phyloP scores from a whole-genome alignment of 305 asterid species.

The Galium porrigens region DNA sequence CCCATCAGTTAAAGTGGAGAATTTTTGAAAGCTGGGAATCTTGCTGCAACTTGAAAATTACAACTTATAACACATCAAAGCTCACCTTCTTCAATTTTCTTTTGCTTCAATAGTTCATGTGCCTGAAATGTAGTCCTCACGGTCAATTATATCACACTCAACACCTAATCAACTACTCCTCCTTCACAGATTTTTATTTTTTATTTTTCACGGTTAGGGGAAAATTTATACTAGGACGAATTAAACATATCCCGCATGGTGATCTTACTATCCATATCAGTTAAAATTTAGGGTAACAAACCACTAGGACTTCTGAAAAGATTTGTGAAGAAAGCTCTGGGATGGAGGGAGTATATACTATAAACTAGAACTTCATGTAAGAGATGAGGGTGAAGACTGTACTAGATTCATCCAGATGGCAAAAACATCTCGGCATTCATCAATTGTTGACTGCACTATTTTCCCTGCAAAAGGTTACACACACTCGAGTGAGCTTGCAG shows the following conservation, averaged over 20 bases:
- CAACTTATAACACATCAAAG: constrained; percentile 3
- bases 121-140: constrained; percentile 50
- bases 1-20: not conserved
- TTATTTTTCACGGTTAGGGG: not conserved
- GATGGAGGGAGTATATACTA: not conserved
- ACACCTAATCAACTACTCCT: constrained; percentile 14
- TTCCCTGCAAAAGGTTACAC: constrained; percentile 56
- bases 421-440: constrained; percentile 78
- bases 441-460: constrained; percentile 82
- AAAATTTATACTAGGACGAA: too few relatives aligned
- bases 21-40: not conserved
- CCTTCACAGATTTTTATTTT: not conserved
- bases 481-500: constrained; percentile 6
- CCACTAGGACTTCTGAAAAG: not conserved
- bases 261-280: not conserved
- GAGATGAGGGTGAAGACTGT: constrained; percentile 17
- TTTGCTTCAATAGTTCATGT: constrained; percentile 58
- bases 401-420: constrained; percentile 69
- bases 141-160: constrained; percentile 11
- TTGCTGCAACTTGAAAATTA: not conserved
- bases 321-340: not conserved
- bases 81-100: constrained; percentile 55
- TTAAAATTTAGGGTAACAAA: not conserved
- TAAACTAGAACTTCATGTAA: constrained; percentile 10
- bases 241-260: not conserved